Conservation (phyloP, 371 early-diverging fungal species). For the Mortierella polycephala region DNA sequence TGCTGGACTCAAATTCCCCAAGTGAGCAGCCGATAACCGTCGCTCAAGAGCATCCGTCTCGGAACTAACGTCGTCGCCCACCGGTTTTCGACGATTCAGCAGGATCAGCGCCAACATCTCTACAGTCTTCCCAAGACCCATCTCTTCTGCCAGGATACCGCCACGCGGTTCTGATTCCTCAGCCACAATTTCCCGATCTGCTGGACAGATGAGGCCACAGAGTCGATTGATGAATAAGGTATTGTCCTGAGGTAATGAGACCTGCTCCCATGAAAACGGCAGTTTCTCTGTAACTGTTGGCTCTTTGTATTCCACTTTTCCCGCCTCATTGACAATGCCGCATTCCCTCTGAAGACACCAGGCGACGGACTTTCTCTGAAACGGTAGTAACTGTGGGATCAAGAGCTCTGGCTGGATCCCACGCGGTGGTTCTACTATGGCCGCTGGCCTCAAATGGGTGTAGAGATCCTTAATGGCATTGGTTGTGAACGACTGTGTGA, state of each 20-base stretch:
- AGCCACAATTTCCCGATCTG: not conserved
- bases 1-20: conserved; percentile 6
- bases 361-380: conserved; percentile 30
- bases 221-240: conserved; percentile 23
- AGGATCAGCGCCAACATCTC: conserved; percentile 65
- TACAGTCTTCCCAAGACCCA: conserved; percentile 82
- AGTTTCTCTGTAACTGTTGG: conserved; percentile 24
- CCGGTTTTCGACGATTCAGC: conserved; percentile 40
- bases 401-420: conserved; percentile 22
- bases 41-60: conserved; percentile 9
- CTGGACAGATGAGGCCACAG: conserved; percentile 14
- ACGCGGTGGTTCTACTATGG: conserved; percentile 6
- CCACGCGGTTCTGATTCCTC: conserved; percentile 31
- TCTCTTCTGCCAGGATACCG: conserved; percentile 67
- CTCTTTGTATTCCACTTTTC: conserved; percentile 24
- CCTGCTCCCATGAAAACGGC: conserved; percentile 33
- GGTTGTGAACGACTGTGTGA: conserved; percentile 2
- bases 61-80: not conserved
- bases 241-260: conserved; percentile 1
- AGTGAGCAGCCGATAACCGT: conserved; percentile 11
- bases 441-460: conserved; percentile 18
- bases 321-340: conserved; percentile 10
- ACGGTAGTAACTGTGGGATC: conserved; percentile 22
- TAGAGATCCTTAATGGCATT: conserved; percentile 41
- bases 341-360: conserved; percentile 40